A percentile compares a stretch with the other conserved stretches of the same genome.
phyloP scores from a whole-genome alignment of 2,329 filamentous ascomycete species.

The Aspergillus tubingensis region DNA sequence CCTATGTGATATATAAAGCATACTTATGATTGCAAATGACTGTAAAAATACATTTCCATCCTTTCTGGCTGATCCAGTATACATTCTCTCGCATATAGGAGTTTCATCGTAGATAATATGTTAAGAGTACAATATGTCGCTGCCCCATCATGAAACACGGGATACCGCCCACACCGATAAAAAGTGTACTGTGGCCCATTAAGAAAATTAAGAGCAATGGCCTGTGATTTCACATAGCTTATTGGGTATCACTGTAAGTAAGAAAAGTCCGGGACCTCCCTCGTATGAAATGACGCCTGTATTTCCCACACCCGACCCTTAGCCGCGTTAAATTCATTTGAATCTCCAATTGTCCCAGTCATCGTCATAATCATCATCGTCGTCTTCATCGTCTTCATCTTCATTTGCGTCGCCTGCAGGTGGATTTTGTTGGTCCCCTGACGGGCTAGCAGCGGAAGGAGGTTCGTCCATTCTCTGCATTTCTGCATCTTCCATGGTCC shows the following conservation, averaged over 20 bases:
- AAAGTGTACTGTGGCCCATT: conserved; percentile 13
- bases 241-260: conserved; percentile 41
- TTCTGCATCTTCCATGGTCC: conserved; percentile 29
- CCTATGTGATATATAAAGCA: not conserved
- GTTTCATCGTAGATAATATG: not conserved
- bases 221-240: conserved; percentile 24
- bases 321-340: conserved; percentile 24
- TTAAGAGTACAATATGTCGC: not conserved
- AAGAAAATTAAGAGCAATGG: conserved; percentile 19
- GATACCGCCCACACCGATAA: conserved; percentile 2
- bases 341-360: conserved; percentile 51
- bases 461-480: conserved; percentile 29
- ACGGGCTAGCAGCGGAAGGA: conserved; percentile 23
- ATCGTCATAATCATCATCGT: conserved; percentile 58
- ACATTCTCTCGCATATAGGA: not conserved
- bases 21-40: conserved; percentile 2
- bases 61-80: conserved; percentile 1
- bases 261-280: conserved; percentile 28
- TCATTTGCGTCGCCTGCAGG: conserved; percentile 39
- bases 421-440: conserved; percentile 31
- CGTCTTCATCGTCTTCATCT: conserved; percentile 29
- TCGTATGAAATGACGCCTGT: conserved; percentile 28
- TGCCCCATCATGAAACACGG: conserved; percentile 3
- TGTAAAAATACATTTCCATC: conserved; percentile 15
- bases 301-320: conserved; percentile 22